Evolutionary conservation across 2,329 filamentous ascomycete genomes (phyloP).

Genomic region (Hirsutella rhossiliensis): DNA sequence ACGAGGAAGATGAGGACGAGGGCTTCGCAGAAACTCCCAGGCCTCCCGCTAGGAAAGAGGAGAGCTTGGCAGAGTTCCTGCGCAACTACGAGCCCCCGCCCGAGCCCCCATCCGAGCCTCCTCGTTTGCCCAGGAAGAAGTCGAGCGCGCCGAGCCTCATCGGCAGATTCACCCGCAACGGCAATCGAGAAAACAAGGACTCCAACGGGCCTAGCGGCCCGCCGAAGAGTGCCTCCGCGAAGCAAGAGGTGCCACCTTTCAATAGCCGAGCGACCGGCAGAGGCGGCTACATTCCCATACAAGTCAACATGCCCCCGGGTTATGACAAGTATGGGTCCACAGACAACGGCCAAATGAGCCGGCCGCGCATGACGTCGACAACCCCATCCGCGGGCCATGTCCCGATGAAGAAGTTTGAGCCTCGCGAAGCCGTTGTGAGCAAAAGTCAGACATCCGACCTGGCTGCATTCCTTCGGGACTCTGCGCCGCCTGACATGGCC

Average conservation of each 20-base stretch:
- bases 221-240: constrained; percentile 11
- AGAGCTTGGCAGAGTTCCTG: constrained; percentile 64
- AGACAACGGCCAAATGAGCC: constrained; percentile 8
- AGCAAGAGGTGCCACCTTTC: constrained; percentile 20
- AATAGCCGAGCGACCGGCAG: constrained; percentile 25
- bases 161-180: constrained; percentile 37
- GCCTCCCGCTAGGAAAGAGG: constrained; percentile 36
- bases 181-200: constrained; percentile 11
- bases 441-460: constrained; percentile 53
- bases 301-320: constrained; percentile 34
- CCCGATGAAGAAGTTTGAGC: constrained; percentile 46
- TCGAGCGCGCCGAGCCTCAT: constrained; percentile 50
- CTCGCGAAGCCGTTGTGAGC: constrained; percentile 36
- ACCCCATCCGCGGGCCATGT: constrained; percentile 26
- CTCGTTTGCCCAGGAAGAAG: constrained; percentile 46
- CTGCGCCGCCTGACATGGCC: constrained; percentile 42
- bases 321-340: constrained; percentile 28
- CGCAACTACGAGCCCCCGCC: constrained; percentile 56
- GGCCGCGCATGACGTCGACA: constrained; percentile 10
- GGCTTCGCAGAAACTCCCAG: constrained; percentile 26
- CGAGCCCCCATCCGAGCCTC: constrained; percentile 25
- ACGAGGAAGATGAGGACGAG: constrained; percentile 44
- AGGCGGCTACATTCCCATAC: constrained; percentile 39
- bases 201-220: constrained; percentile 14
- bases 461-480: constrained; percentile 60